phyloP scores from a whole-genome alignment of 164 flowering plant species.

The Macadamia tetraphylla region DNA sequence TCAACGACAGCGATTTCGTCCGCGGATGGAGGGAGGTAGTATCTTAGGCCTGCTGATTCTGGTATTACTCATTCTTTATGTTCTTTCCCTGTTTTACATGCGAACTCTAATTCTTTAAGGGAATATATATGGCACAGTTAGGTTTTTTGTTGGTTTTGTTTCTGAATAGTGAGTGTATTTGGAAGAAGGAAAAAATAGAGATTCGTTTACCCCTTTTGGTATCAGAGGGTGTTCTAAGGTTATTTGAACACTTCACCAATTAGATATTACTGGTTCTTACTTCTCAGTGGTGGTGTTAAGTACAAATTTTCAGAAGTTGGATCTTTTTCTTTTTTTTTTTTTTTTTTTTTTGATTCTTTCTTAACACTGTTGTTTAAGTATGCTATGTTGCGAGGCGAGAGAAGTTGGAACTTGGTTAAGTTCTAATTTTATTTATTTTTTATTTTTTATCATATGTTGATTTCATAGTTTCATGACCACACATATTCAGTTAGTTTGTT shows the following conservation, averaged over 20 bases:
- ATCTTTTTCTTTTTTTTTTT: too few relatives aligned
- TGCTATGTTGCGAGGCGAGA: too few relatives aligned
- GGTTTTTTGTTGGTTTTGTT: not conserved
- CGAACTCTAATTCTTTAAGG: not conserved
- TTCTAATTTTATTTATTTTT: too few relatives aligned
- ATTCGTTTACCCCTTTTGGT: not conserved
- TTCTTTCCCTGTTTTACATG: not conserved
- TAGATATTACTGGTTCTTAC: not conserved
- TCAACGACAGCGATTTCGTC: constrained; percentile 58
- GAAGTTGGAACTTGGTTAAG: too few relatives aligned
- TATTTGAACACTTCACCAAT: not conserved
- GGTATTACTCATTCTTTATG: constrained; percentile 45
- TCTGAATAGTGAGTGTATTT: not conserved
- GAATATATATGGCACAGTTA: not conserved
- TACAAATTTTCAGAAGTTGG: too few relatives aligned
- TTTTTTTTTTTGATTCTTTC: too few relatives aligned
- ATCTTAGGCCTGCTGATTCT: constrained; percentile 52
- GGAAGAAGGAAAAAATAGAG: too few relatives aligned
- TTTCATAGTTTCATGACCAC: too few relatives aligned
- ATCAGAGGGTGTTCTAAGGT: not conserved
- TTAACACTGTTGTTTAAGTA: too few relatives aligned
- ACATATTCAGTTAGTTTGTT: not conserved
- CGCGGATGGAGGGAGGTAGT: constrained; percentile 98
- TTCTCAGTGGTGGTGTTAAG: not conserved
- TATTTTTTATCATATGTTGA: too few relatives aligned